Conservation (phyloP, 305 asterid species). For the Rubia balearica region DNA sequence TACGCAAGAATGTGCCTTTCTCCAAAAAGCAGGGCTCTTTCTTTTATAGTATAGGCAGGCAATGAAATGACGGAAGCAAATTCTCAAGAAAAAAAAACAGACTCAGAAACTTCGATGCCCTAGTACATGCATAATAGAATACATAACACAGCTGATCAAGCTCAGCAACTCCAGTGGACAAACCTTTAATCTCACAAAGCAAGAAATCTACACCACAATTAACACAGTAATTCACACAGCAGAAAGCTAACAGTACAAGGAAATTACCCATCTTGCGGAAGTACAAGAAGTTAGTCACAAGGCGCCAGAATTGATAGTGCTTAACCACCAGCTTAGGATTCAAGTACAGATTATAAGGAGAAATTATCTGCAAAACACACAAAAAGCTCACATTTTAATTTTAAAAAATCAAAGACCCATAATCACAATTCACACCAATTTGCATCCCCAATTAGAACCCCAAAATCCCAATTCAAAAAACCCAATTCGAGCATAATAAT, state of each 20-base stretch:
- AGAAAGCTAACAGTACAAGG: not conserved
- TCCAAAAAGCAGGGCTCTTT: not conserved
- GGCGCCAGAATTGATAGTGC: conserved; percentile 91
- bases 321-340: conserved; percentile 82
- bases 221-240: not conserved
- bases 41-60: not conserved
- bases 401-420: not conserved
- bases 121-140: not conserved
- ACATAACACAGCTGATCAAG: not conserved
- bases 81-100: not conserved
- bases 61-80: not conserved
- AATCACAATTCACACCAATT: not conserved
- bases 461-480: not conserved
- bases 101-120: not conserved
- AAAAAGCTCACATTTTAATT: not conserved
- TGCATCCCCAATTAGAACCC: not conserved
- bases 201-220: not conserved
- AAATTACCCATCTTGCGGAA: conserved; percentile 93
- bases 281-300: conserved; percentile 79
- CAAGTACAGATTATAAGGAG: conserved; percentile 89
- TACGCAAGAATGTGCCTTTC: not conserved
- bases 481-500: not conserved
- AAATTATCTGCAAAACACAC: conserved; percentile 66
- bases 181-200: conserved; percentile 3
- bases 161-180: not conserved